Base-by-base conservation (phyloP, 345 rosid genomes). In the Balakata baccata region DNA sequence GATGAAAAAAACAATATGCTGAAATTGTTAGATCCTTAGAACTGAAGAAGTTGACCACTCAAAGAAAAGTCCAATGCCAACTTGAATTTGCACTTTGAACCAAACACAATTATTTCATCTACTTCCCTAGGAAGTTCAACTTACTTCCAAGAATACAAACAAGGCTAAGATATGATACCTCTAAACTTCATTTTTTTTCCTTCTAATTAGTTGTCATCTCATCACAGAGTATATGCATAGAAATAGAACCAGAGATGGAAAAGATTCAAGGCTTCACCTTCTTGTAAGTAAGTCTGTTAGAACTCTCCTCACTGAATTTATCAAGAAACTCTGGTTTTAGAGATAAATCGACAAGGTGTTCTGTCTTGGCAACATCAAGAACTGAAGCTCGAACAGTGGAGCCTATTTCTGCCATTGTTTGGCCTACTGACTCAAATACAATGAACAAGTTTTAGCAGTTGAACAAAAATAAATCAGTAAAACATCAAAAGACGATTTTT, bases 341-440 rank as follows among this genome's bases (percentile, higher is more conserved):
- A 72, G 98, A 90, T 80, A 94, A 85, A 82, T 94, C 98, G 76
- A 92, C 87, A 73, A 95, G 91, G 76, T 77, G 83, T 77, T 91
- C 99, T 64, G 85, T 81, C 89, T 81, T 90, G 74, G 91, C 83
- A 81, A 92, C 82, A 79, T 92, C 99, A 46, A 95, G 94, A 83
- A 95, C 94, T 38, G 74, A 88, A 71, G 92, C 97, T 64, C 49
- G 86, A 86, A 95, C 80, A 78, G 70, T 74, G 41, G 92, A 89
- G 57, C 98, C 97, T 37, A 71, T 75, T 79, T 83, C 85, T 56
- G 77, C 74, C n/a, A 77, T 75, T 22, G 77, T 73, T 80, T 94
- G 93, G 75, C 84, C 93, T 62, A 87, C 99, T 94, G 85, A 76
- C 83, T 70, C 68, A 39, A 66, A 63, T 58, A 64, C 43, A 75